Evolutionary conservation across 495 filamentous ascomycete genomes (phyloP).

Genomic region (Talaromyces trachyspermus): DNA sequence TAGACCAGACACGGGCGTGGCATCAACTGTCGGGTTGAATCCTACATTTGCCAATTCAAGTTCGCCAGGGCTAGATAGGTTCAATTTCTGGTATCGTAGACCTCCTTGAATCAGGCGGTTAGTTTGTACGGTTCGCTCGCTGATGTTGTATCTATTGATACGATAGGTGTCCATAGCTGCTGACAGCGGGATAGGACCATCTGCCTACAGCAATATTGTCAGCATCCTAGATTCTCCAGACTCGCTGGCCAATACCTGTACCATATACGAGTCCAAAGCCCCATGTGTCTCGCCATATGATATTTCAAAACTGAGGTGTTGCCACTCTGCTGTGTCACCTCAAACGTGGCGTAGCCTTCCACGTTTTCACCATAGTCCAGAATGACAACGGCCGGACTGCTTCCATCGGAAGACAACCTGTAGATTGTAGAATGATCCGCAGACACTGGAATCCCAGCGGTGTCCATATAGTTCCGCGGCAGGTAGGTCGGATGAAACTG

Average conservation of each 20-base stretch:
- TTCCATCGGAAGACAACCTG: constrained; percentile 9
- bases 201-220: not conserved
- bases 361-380: constrained; percentile 13
- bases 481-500: too few relatives aligned
- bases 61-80: constrained; percentile 13
- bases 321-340: constrained; percentile 9
- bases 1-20: constrained; percentile 6
- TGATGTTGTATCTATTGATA: constrained; percentile 14
- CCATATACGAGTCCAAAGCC: constrained; percentile 14
- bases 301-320: constrained; percentile 17
- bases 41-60: constrained; percentile 11
- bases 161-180: constrained; percentile 19
- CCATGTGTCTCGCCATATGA: constrained; percentile 11
- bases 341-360: constrained; percentile 15
- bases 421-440: not conserved
- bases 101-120: constrained; percentile 15
- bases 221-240: not conserved
- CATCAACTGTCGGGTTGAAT: constrained; percentile 8
- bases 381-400: constrained; percentile 1
- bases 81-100: constrained; percentile 18
- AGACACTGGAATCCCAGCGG: not conserved
- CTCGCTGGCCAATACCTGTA: constrained; percentile 6
- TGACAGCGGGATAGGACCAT: constrained; percentile 14
- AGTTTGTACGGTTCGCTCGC: constrained; percentile 2
- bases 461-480: too few relatives aligned